Evolutionary conservation across 768 basidiomycete species (phyloP).

Genomic region (Psilocybe cyanescens): DNA sequence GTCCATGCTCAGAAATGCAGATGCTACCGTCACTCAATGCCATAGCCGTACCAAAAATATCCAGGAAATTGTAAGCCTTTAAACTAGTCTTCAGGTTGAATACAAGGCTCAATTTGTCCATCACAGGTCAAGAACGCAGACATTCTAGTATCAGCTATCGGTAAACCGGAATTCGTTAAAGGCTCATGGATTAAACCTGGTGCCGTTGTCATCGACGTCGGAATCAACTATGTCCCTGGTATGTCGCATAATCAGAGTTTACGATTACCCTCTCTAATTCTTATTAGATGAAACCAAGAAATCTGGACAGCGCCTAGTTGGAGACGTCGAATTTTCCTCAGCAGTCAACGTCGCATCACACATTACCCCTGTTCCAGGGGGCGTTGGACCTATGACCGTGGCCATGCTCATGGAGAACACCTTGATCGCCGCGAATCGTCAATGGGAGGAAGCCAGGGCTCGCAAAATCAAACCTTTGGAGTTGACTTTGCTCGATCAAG

Average conservation of each 20-base stretch:
- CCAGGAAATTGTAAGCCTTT: constrained; percentile 64
- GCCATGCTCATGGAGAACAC: constrained; percentile 98
- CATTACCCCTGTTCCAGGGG: constrained; percentile 98
- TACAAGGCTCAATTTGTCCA: constrained; percentile 1
- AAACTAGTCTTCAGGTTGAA: neutral
- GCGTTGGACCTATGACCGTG: constrained; percentile 99
- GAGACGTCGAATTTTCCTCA: constrained; percentile 88
- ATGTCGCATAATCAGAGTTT: constrained; percentile 19
- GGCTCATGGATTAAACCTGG: constrained; percentile 96
- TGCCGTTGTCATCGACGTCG: constrained; percentile 95
- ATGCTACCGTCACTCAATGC: constrained; percentile 98
- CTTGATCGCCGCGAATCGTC: constrained; percentile 78
- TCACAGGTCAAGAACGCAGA: constrained; percentile 82
- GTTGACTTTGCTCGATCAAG: constrained; percentile 79
- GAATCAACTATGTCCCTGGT: constrained; percentile 96
- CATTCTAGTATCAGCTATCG: constrained; percentile 96
- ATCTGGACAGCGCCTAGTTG: constrained; percentile 93
- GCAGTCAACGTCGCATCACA: constrained; percentile 81
- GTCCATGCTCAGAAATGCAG: constrained; percentile 84
- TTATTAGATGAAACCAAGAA: constrained; percentile 83
- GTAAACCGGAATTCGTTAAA: constrained; percentile 87
- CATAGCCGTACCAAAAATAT: constrained; percentile 90
- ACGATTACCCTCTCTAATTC: neutral
- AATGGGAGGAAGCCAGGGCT: constrained; percentile 69
- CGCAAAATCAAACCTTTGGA: constrained; percentile 79